A percentile compares a stretch with the other conserved stretches of the same genome.
These are phyloP conservation scores for Pseudognaphalium luteoalbum DNA, from an alignment of 129 eudicot genomes.

Conservation along the genomic window DNA sequence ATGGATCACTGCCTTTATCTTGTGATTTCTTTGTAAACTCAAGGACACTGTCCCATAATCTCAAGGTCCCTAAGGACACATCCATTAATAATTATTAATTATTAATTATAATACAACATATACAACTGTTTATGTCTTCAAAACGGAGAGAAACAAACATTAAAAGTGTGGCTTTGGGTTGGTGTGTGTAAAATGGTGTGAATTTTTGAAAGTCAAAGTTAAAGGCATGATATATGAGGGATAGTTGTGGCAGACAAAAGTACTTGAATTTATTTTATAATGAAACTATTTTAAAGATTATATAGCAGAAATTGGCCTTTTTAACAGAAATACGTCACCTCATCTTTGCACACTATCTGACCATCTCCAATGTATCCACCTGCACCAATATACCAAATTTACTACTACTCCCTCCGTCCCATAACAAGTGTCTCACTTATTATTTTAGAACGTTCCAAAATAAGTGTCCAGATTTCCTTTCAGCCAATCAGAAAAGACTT, in stretches of 20 bases:
- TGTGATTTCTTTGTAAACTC: conserved; percentile 64
- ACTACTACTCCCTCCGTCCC: no score
- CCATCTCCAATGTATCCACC: background rate
- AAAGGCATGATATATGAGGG: conserved; percentile 18
- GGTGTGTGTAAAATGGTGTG: conserved; percentile 35
- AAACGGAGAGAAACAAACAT: conserved; percentile 1
- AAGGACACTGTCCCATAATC: conserved; percentile 67
- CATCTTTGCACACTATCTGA: conserved; percentile 17
- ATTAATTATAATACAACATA: background rate
- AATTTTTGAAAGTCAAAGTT: conserved; percentile 33
- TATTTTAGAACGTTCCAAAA: no score
- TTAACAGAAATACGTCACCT: conserved; percentile 32
- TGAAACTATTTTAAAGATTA: background rate
- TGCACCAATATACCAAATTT: background rate
- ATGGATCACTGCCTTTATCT: conserved; percentile 73
- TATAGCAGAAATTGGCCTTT: conserved; percentile 27
- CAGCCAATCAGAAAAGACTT: no score
- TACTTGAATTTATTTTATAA: conserved; percentile 19
- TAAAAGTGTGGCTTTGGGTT: conserved; percentile 1
- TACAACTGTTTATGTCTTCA: background rate
- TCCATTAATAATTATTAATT: conserved; percentile 47
- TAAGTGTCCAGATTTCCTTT: no score
- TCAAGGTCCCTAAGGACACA: conserved; percentile 43
- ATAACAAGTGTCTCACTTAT: no score
- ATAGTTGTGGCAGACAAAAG: conserved; percentile 42